phyloP scores from a whole-genome alignment of 2,329 filamentous ascomycete species.

The Clonostachys rosea region DNA sequence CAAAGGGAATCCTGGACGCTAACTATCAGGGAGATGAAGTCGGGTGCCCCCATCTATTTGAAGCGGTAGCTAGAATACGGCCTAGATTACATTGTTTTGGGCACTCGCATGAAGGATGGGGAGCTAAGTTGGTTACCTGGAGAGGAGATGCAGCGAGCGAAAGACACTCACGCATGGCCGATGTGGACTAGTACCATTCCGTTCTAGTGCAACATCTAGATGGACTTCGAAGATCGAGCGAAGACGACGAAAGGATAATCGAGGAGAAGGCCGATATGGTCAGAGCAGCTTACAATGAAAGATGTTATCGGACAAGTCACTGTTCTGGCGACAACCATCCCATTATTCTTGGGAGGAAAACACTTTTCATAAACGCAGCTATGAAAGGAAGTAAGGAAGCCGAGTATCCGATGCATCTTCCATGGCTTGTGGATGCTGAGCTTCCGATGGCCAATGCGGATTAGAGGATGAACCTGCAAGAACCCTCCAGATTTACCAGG shows the following conservation, averaged over 20 bases:
- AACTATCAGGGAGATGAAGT: slow-evolving; percentile 14
- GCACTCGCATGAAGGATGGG: slow-evolving; percentile 25
- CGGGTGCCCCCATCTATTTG: slow-evolving; percentile 22
- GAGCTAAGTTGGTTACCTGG: slow-evolving; percentile 42
- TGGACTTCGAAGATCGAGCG: neutral
- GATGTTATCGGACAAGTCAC: slow-evolving; percentile 3
- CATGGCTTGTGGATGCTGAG: slow-evolving; percentile 48
- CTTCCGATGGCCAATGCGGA: slow-evolving; percentile 15
- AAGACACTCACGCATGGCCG: slow-evolving; percentile 34
- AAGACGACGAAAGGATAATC: neutral
- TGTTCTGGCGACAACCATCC: slow-evolving; percentile 18
- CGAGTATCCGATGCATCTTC: slow-evolving; percentile 38
- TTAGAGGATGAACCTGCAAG: no score
- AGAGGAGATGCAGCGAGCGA: slow-evolving; percentile 11
- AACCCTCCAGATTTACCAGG: no score
- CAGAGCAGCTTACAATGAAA: slow-evolving; percentile 23
- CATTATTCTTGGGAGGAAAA: slow-evolving; percentile 32
- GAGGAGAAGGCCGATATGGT: slow-evolving; percentile 15
- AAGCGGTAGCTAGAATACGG: slow-evolving; percentile 15
- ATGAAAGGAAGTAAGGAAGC: slow-evolving; percentile 44
- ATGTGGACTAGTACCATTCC: slow-evolving; percentile 40
- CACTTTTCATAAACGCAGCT: slow-evolving; percentile 51
- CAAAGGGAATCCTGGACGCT: slow-evolving; percentile 33
- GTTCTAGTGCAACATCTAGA: slow-evolving; percentile 24
- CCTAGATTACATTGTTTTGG: slow-evolving; percentile 30